Evolutionary conservation across 192 early-diverging fungal genomes (phyloP), one percentile per base, ranked within the genome.

Genomic region (Coemansia sp.): DNA sequence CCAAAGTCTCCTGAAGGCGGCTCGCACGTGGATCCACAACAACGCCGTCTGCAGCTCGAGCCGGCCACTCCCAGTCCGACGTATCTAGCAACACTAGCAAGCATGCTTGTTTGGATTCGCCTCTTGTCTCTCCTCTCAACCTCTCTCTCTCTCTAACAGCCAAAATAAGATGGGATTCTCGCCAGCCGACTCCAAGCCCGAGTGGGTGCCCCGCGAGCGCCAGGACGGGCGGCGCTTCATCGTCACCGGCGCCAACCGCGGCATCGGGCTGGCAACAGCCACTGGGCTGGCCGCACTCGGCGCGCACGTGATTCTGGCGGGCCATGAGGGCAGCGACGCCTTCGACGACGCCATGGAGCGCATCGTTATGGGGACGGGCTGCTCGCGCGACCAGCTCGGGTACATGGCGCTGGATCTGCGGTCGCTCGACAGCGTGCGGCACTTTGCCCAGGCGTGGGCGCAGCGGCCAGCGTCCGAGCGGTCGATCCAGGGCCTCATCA

Each of bases 321-420:
- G 81, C 41, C 76, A 84, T 55, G 81, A 84, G 29, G 60, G 68
- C 63, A 70, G 68, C 59, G 73, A 73, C 2, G 46, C 69, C n/a
- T 84, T 84, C 40, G 43, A 42, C 36, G 73, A 75, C 11, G 76
- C 81, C 6, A 84, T 84, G 63, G 81, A 84, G n/a, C 34, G 41
- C 15, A 67, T 84, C 1, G 74, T 65, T n/a, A 66, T 76, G 71
- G 74, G 70, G 20, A 84, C 81, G 16, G 81, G 81, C 33, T 76
- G 81, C 63, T 8, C 66, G 18, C 77, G 77, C 43, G 77, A 79
- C 62, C 24, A 34, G 31, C 73, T 84, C 24, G 55, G 38, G 20
- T 76, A 84, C 74, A 79, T 84, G 81, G 36, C 77, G 12, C 71
- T 84, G n/a, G 81, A 84, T 41, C 64, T 84, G 64, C 70, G 81